phyloP scores from a whole-genome alignment of 257 asterid genomes.

The Gentiana macrophylla region DNA sequence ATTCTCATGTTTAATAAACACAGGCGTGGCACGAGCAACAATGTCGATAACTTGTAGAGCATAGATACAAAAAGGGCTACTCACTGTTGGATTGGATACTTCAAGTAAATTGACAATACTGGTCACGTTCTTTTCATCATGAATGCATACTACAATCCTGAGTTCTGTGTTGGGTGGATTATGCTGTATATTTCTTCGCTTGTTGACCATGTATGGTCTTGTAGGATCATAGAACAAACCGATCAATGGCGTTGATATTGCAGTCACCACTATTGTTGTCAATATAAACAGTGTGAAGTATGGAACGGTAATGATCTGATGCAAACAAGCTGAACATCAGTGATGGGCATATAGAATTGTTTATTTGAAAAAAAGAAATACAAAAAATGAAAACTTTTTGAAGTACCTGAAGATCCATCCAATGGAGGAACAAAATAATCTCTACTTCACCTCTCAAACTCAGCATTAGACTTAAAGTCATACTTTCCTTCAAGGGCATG shows the following conservation, averaged over 20 bases:
- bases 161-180: conserved; percentile 20
- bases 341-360: not conserved
- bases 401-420: conserved; percentile 54
- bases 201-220: conserved; percentile 13
- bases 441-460: conserved; percentile 77
- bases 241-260: conserved; percentile 12
- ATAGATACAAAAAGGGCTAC: conserved; percentile 16
- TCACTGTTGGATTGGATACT: conserved; percentile 33
- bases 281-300: conserved; percentile 46
- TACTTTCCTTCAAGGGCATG: conserved; percentile 48
- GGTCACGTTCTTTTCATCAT: conserved; percentile 24
- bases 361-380: not conserved
- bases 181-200: conserved; percentile 18
- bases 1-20: conserved; percentile 27
- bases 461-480: conserved; percentile 54
- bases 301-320: conserved; percentile 51
- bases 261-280: conserved; percentile 19
- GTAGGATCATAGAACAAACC: conserved; percentile 17
- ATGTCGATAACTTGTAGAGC: conserved; percentile 28
- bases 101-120: conserved; percentile 22
- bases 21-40: conserved; percentile 21
- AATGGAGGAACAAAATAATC: conserved; percentile 49
- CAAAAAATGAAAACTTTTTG: not conserved
- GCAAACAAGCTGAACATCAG: not conserved
- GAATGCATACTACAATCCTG: conserved; percentile 21